These are phyloP conservation scores for Peltaster fructicola DNA, from an alignment of 2,329 filamentous ascomycete species.

Conservation along the genomic window DNA sequence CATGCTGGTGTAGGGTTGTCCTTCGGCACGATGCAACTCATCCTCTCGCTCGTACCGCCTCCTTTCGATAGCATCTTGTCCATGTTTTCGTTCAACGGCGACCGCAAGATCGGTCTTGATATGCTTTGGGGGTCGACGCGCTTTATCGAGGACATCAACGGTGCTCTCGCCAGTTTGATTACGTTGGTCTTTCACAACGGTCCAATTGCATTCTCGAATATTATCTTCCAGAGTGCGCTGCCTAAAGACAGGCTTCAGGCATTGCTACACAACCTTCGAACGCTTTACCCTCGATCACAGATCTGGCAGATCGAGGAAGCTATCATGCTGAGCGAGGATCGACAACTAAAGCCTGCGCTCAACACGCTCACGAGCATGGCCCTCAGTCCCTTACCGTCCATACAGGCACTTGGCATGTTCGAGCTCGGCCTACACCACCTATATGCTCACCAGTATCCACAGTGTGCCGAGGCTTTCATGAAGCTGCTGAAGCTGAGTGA, in stretches of 20 bases:
- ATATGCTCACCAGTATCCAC: slow-evolving; percentile 59
- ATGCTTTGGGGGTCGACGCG: slow-evolving; percentile 85
- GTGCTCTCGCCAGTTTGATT: slow-evolving; percentile 70
- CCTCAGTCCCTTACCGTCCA: slow-evolving; percentile 62
- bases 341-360: slow-evolving; percentile 49
- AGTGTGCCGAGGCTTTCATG: slow-evolving; percentile 58
- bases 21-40: slow-evolving; percentile 67
- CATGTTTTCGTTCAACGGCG: slow-evolving; percentile 80
- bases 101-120: slow-evolving; percentile 61
- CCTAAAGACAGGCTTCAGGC: slow-evolving; percentile 49
- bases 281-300: slow-evolving; percentile 60
- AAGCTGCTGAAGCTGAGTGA: slow-evolving; percentile 59
- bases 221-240: slow-evolving; percentile 51
- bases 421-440: slow-evolving; percentile 65
- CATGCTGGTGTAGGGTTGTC: slow-evolving; percentile 80
- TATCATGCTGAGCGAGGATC: slow-evolving; percentile 51
- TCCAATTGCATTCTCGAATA: slow-evolving; percentile 72
- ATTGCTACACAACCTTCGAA: slow-evolving; percentile 56
- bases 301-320: slow-evolving; percentile 85
- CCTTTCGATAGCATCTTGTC: slow-evolving; percentile 73
- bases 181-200: slow-evolving; percentile 79
- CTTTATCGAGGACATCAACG: slow-evolving; percentile 67
- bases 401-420: slow-evolving; percentile 70
- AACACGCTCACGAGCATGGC: slow-evolving; percentile 20
- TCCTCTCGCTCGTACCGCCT: slow-evolving; percentile 87